phyloP scores from a whole-genome alignment of 352 stramenopile species.

The Phytophthora melonis region DNA sequence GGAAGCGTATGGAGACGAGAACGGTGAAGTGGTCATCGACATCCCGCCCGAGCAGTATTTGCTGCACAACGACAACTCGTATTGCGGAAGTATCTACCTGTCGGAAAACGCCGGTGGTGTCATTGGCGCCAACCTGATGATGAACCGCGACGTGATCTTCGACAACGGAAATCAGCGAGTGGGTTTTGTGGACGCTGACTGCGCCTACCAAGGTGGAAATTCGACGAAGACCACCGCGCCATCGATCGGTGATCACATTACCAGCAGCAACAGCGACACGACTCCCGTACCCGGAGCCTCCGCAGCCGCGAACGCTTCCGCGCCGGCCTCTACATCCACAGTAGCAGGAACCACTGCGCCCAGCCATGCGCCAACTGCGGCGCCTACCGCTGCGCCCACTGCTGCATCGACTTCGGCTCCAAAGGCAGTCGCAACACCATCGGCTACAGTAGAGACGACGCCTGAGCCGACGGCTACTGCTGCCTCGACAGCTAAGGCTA shows the following conservation, averaged over 20 bases:
- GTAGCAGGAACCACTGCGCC: conserved; percentile 9
- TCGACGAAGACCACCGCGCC: conserved; percentile 13
- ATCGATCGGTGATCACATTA: conserved; percentile 11
- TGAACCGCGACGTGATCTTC: conserved; percentile 85
- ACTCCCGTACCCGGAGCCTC: not conserved
- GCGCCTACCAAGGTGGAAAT: conserved; percentile 35
- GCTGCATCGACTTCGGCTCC: conserved; percentile 3
- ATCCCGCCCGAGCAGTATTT: conserved; percentile 78
- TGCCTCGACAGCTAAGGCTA: conserved; percentile 3
- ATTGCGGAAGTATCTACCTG: conserved; percentile 73
- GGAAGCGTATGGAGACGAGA: conserved; percentile 67
- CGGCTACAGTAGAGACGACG: conserved; percentile 8
- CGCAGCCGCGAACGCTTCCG: not conserved
- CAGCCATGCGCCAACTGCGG: conserved; percentile 9
- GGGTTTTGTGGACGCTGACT: conserved; percentile 82
- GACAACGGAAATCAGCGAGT: conserved; percentile 76
- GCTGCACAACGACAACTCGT: conserved; percentile 56
- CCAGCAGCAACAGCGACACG: conserved; percentile 10
- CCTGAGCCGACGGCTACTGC: conserved; percentile 6
- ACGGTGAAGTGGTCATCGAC: conserved; percentile 62
- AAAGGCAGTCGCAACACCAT: not conserved
- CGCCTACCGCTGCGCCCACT: conserved; percentile 6
- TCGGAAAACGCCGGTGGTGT: conserved; percentile 76
- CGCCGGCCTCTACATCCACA: conserved; percentile 16
- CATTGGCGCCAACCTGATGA: conserved; percentile 88